A percentile compares a stretch with the other conserved stretches of the same genome.
These are phyloP conservation scores for Puccinia horiana DNA, from an alignment of 1,284 basidiomycete genomes.

Conservation along the genomic window DNA sequence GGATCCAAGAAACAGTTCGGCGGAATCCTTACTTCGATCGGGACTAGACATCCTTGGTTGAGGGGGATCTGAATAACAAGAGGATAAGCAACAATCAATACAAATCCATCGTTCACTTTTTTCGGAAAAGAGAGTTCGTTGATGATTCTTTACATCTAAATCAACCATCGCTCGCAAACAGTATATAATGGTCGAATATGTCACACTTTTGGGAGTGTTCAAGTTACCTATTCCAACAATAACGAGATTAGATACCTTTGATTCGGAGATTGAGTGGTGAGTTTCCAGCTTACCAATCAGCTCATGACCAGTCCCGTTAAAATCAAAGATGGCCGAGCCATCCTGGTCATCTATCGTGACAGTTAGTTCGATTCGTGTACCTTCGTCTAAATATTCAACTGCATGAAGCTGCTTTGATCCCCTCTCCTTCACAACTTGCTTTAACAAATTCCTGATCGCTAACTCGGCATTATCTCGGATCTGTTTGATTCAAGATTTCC, in stretches of 20 bases:
- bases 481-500: slow-evolving; percentile 50
- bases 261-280: not conserved
- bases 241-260: not conserved
- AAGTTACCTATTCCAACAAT: slow-evolving; percentile 29
- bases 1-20: slow-evolving; percentile 76
- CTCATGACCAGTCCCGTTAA: slow-evolving; percentile 65
- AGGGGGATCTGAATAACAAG: slow-evolving; percentile 53
- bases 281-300: slow-evolving; percentile 52
- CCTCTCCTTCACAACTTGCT: slow-evolving; percentile 69
- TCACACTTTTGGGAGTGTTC: slow-evolving; percentile 72
- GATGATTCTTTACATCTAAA: slow-evolving; percentile 69
- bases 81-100: slow-evolving; percentile 34
- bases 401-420: slow-evolving; percentile 70
- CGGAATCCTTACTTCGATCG: slow-evolving; percentile 72
- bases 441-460: slow-evolving; percentile 80
- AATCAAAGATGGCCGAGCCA: slow-evolving; percentile 85
- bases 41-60: slow-evolving; percentile 63
- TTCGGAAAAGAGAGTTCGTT: too few species aligned
- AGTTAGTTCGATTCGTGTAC: slow-evolving; percentile 76
- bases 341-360: slow-evolving; percentile 75
- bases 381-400: slow-evolving; percentile 81
- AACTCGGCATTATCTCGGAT: slow-evolving; percentile 87
- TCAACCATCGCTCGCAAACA: slow-evolving; percentile 88
- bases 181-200: slow-evolving; percentile 91
- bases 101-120: too few species aligned